Evolutionary conservation across 1,284 basidiomycete species (phyloP), one percentile per base, ranked within the genome.

Genomic region (Binderoboletus segoi): DNA sequence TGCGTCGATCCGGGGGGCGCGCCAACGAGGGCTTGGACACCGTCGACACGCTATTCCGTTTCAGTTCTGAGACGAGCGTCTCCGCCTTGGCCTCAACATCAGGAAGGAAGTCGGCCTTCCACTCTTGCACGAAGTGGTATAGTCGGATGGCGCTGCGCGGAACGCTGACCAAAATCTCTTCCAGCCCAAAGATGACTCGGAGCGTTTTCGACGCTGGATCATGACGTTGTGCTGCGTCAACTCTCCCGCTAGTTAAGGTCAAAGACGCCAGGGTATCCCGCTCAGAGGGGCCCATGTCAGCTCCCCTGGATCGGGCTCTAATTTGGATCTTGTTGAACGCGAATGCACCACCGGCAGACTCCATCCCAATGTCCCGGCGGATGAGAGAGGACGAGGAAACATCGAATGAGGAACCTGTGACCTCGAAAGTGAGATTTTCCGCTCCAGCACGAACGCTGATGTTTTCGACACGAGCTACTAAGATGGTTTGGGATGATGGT

Each of bases 71-170:
- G 21, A 92, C 70, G 23, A 92, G 71, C 3, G 80, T 81, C 55
- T 83, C 81, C n/a, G 88, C 67, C 33, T 85, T 83, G 11, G 81
- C 78, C 63, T 91, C 83, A 32, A 91, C 77, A 4, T 81, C 83
- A 12, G 90, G 86, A 26, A 92, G 75, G 63, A 89, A 93, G 62
- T 91, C 88, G 4, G 81, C 82, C 63, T 83, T 78, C 92, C 92
- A 94, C 63, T 91, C 87, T 62, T 91, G 85, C 28, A 86, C 68
- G 63, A 92, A 93, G 42, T 80, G 81, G 67, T 91, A 91, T 7
- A 93, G 75, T 21, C 86, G 84, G 43, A 93, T 77, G 30, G 87
- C 89, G 63, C 92, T 94, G 13, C 91, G 84, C 4, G 92, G 91
- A 21, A 93, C 83, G 54, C 78, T 81, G 26, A 89, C 66, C 38